A percentile compares a stretch with the other conserved stretches of the same genome.
These are phyloP conservation scores for Bipolaris cookei DNA, from an alignment of 2,329 filamentous ascomycete genomes.

Conservation along the genomic window DNA sequence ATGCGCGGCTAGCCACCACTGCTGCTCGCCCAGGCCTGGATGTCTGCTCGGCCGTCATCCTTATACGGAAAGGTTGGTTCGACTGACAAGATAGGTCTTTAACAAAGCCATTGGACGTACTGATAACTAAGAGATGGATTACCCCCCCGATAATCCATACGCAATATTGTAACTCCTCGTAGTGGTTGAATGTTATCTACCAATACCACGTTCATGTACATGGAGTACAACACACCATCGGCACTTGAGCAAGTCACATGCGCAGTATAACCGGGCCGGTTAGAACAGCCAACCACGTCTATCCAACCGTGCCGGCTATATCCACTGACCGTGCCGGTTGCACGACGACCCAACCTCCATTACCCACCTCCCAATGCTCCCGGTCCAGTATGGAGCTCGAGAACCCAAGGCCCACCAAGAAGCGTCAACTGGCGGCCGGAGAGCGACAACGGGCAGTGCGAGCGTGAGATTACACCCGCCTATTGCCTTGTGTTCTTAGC, in stretches of 20 bases:
- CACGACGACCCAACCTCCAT: not conserved
- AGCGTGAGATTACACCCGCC: slow-evolving; percentile 16
- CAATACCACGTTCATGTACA: not conserved
- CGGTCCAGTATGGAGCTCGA: slow-evolving; percentile 14
- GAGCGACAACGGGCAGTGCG: slow-evolving; percentile 23
- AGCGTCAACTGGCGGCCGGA: slow-evolving; percentile 15
- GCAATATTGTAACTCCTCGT: too few relatives aligned
- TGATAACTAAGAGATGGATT: not conserved
- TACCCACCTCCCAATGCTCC: not conserved
- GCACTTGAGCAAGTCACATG: not conserved
- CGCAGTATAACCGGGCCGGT: not conserved
- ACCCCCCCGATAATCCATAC: too few relatives aligned
- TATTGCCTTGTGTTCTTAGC: not conserved
- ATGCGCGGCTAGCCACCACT: not conserved
- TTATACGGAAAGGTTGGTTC: not conserved
- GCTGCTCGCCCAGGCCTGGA: slow-evolving; percentile 2
- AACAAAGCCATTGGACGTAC: not conserved
- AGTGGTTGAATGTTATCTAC: too few relatives aligned
- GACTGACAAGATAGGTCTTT: not conserved
- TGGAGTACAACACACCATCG: not conserved
- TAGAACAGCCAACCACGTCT: not conserved
- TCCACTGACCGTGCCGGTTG: not conserved
- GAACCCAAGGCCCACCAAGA: slow-evolving; percentile 18
- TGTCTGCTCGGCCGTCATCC: not conserved
- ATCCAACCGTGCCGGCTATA: not conserved